Conservation (phyloP, 768 basidiomycete species). For the Tulasnella sp. region DNA sequence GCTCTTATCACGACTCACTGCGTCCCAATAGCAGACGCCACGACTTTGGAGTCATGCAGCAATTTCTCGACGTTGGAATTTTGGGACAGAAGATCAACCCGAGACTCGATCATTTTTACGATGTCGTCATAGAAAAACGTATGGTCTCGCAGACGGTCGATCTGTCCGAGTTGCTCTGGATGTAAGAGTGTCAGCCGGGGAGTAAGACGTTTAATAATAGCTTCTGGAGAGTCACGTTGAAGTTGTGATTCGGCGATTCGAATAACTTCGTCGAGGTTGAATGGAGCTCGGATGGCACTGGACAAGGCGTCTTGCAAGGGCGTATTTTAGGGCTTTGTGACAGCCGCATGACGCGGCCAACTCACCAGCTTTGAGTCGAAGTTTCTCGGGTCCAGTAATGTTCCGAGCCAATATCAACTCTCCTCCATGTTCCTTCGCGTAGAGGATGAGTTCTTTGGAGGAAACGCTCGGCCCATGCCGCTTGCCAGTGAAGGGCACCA, state of each 20-base stretch:
- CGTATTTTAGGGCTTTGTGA: too few species aligned
- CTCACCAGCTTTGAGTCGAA: constrained; percentile 11
- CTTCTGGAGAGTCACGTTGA: constrained; percentile 37
- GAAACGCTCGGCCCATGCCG: neutral
- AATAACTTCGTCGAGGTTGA: constrained; percentile 49
- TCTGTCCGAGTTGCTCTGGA: constrained; percentile 42
- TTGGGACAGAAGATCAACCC: constrained; percentile 27
- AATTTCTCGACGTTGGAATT: constrained; percentile 19
- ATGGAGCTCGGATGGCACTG: constrained; percentile 47
- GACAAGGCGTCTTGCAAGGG: neutral
- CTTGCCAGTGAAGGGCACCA: neutral
- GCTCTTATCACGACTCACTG: constrained; percentile 32
- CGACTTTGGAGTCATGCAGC: constrained; percentile 33
- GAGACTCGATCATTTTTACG: constrained; percentile 43
- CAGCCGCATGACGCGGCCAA: neutral
- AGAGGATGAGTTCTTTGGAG: neutral
- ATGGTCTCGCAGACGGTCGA: constrained; percentile 53
- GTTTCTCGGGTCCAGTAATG: constrained; percentile 5
- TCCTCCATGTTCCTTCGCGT: constrained; percentile 5
- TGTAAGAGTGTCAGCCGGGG: neutral
- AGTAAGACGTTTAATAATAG: neutral
- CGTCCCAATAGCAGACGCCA: constrained; percentile 49
- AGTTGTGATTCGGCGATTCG: constrained; percentile 65
- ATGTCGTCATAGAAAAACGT: constrained; percentile 50
- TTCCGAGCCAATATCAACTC: constrained; percentile 12